A percentile compares a stretch with the other conserved stretches of the same genome.
Evolutionary conservation across 495 filamentous ascomycete genomes (phyloP).

Genomic region (Podospora pseudopauciseta): DNA sequence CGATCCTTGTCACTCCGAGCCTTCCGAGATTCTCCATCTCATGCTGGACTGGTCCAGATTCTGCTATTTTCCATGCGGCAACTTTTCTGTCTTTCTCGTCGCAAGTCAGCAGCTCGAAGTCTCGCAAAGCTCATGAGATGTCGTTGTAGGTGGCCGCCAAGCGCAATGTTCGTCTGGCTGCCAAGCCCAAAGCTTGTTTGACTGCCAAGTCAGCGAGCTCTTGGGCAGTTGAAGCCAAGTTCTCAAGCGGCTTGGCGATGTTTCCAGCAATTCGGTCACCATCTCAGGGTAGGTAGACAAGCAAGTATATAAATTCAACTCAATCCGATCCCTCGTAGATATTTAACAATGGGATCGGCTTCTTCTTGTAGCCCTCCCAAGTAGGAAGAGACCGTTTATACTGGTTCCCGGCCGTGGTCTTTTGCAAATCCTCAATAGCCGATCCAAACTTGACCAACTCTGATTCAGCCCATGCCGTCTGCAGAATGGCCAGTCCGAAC

Average conservation of each 20-base stretch:
- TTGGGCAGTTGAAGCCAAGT: background rate
- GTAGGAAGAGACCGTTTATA: conserved; percentile 24
- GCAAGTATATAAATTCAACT: too few relatives aligned
- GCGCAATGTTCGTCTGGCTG: background rate
- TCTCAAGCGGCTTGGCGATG: background rate
- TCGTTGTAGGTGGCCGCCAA: background rate
- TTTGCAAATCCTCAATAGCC: conserved; percentile 60
- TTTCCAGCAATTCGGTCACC: too few relatives aligned
- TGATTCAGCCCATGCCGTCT: conserved; percentile 61
- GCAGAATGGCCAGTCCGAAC: conserved; percentile 64
- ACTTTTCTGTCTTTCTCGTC: background rate
- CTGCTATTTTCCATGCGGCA: background rate
- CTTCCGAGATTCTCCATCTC: background rate
- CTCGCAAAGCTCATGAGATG: background rate
- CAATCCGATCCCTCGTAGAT: conserved; percentile 24
- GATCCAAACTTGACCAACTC: conserved; percentile 60
- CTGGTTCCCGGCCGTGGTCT: conserved; percentile 8
- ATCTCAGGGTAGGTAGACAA: too few relatives aligned
- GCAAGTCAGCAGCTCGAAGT: background rate
- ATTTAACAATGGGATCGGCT: conserved; percentile 24
- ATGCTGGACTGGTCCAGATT: background rate
- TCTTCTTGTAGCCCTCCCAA: conserved; percentile 21
- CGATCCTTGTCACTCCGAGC: background rate
- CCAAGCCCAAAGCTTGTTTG: background rate
- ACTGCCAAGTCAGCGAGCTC: background rate